A percentile compares a stretch with the other conserved stretches of the same genome.
Conservation (phyloP, 768 basidiomycete species). For the Boletus bicolor region DNA sequence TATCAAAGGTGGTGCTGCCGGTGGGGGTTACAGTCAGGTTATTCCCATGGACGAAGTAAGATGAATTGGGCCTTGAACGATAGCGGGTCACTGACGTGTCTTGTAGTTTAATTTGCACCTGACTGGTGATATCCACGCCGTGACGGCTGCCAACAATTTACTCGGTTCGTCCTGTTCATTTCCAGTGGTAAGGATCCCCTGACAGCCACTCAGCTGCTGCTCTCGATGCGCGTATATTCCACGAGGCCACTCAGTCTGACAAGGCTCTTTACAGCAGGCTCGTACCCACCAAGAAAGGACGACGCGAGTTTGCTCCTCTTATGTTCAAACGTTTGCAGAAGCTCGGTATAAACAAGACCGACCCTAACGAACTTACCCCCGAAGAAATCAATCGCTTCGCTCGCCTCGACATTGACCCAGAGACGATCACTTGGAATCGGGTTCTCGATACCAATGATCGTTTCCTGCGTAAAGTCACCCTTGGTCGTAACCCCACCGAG, state of each 20-base stretch:
- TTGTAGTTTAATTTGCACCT: constrained; percentile 88
- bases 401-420: constrained; percentile 85
- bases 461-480: constrained; percentile 89
- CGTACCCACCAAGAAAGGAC: constrained; percentile 90
- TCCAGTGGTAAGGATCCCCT: neutral
- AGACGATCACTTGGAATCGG: constrained; percentile 97
- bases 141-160: constrained; percentile 95
- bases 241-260: constrained; percentile 93
- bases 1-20: constrained; percentile 98
- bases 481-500: constrained; percentile 90
- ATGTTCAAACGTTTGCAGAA: constrained; percentile 96
- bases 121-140: constrained; percentile 97
- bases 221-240: constrained; percentile 95
- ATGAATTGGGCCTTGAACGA: neutral
- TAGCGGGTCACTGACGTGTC: constrained; percentile 2
- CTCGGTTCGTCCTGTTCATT: constrained; percentile 51
- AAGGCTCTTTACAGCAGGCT: constrained; percentile 93
- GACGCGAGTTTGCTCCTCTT: constrained; percentile 89
- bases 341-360: constrained; percentile 90
- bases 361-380: constrained; percentile 87
- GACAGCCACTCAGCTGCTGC: constrained; percentile 70
- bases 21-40: constrained; percentile 97
- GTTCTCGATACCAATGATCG: constrained; percentile 97
- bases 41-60: constrained; percentile 97
- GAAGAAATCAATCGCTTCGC: constrained; percentile 91